These are phyloP conservation scores for Suhomyces xylopsoci DNA, from an alignment of 805 yeast species.

Conservation along the genomic window DNA sequence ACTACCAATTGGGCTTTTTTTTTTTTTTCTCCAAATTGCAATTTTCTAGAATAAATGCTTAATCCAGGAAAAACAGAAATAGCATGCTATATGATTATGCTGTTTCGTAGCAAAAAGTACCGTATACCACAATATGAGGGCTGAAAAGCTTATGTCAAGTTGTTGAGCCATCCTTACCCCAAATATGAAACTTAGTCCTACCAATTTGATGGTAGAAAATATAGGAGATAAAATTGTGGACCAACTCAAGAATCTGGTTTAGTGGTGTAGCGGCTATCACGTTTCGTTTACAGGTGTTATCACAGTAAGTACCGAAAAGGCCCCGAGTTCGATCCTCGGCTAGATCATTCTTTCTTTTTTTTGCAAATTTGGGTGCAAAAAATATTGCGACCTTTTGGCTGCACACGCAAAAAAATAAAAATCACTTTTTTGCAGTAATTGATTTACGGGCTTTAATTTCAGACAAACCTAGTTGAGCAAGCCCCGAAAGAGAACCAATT, in stretches of 20 bases:
- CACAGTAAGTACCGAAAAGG: constrained; percentile 40
- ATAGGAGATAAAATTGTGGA: neutral
- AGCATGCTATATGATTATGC: too few species aligned
- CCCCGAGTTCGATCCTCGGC: constrained; percentile 47
- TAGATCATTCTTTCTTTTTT: constrained; percentile 27
- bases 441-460: neutral
- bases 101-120: too few species aligned
- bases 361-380: constrained; percentile 24
- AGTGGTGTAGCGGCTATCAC: constrained; percentile 45
- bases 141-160: too few species aligned
- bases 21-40: neutral
- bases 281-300: constrained; percentile 38
- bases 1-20: neutral
- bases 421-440: neutral
- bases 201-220: too few species aligned
- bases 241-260: constrained; percentile 17
- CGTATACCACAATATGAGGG: too few species aligned
- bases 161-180: too few species aligned
- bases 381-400: constrained; percentile 27
- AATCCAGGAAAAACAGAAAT: too few species aligned
- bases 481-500: too few species aligned
- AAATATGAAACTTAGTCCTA: too few species aligned
- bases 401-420: neutral
- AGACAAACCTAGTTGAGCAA: too few species aligned
- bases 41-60: neutral